Conservation (phyloP, 1,139 yeast genomes). For the Kodamaea ohmeri region DNA sequence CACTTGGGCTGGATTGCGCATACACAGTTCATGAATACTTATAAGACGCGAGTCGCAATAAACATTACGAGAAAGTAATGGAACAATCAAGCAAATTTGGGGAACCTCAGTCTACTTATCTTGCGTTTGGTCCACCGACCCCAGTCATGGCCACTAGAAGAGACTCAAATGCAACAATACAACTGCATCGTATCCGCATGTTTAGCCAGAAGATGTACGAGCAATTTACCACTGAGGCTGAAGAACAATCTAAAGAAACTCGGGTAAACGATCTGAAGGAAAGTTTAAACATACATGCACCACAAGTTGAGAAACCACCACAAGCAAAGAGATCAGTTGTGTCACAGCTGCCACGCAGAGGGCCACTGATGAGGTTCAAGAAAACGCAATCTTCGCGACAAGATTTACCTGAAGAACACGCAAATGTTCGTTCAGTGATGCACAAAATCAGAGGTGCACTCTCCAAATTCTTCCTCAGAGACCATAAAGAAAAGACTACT, state of each 20-base stretch:
- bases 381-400: background rate
- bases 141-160: background rate
- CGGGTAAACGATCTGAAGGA: too few species aligned
- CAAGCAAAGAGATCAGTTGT: background rate
- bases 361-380: too few species aligned
- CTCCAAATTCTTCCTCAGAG: background rate
- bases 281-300: too few species aligned
- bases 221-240: slow-evolving; percentile 2
- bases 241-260: background rate
- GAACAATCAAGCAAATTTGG: too few species aligned
- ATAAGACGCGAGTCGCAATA: background rate
- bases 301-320: too few species aligned
- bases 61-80: too few species aligned
- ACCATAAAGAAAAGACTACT: background rate
- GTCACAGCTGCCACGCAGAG: too few species aligned
- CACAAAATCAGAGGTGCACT: slow-evolving; percentile 1
- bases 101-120: background rate
- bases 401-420: background rate
- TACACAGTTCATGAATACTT: too few species aligned
- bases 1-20: background rate
- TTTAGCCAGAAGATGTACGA: slow-evolving; percentile 3
- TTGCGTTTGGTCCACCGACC: background rate
- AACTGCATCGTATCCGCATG: background rate
- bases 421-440: background rate
- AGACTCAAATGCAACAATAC: background rate